Evolutionary conservation across 495 filamentous ascomycete genomes (phyloP).

Genomic region (Aspergillus diversus): DNA sequence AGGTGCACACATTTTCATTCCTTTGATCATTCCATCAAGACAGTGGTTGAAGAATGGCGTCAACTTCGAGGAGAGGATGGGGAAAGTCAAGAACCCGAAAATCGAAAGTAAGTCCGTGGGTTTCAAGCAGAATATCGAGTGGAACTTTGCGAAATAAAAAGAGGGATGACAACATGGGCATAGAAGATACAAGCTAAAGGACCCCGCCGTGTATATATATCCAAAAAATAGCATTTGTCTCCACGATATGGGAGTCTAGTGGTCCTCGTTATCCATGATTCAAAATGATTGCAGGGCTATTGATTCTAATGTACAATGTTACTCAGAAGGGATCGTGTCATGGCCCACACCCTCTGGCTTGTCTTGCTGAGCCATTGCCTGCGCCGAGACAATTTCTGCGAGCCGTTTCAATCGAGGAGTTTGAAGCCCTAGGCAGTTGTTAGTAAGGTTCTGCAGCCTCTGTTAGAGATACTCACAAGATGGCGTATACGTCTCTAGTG

Average conservation of each 20-base stretch:
- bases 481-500: slow-evolving; percentile 96
- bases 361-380: slow-evolving; percentile 92
- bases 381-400: slow-evolving; percentile 95
- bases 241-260: neutral
- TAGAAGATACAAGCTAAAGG: neutral
- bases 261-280: slow-evolving; percentile 37
- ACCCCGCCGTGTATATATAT: slow-evolving; percentile 6
- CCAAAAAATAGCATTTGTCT: slow-evolving; percentile 1
- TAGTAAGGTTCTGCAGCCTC: slow-evolving; percentile 14
- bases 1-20: too few relatives aligned
- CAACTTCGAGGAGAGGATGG: too few relatives aligned
- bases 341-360: slow-evolving; percentile 65
- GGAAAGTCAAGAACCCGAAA: too few relatives aligned
- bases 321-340: slow-evolving; percentile 35
- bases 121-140: too few relatives aligned
- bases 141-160: neutral
- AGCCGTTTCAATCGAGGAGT: slow-evolving; percentile 91
- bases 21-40: too few relatives aligned
- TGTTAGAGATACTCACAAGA: slow-evolving; percentile 66
- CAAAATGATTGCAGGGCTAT: slow-evolving; percentile 25
- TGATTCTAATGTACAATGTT: slow-evolving; percentile 37
- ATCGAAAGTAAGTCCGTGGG: too few relatives aligned
- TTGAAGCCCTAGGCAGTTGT: slow-evolving; percentile 72
- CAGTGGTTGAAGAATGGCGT: too few relatives aligned
- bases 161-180: neutral